Evolutionary conservation across 2,329 filamentous ascomycete species (phyloP).

Genomic region (Thielaviopsis ethacetica): DNA sequence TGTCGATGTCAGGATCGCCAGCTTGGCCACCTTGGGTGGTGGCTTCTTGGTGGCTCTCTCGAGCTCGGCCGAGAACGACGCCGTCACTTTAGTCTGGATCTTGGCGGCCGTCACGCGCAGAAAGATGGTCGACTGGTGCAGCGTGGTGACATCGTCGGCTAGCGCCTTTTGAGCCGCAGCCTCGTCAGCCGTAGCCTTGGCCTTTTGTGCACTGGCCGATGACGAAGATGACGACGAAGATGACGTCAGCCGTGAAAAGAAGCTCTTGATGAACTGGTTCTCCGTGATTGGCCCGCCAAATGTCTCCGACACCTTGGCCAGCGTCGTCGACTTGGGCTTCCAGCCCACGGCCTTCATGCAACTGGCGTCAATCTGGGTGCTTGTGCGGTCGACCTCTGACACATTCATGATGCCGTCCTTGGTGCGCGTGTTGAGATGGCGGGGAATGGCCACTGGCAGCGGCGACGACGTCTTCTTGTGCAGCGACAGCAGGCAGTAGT

Average conservation of each 20-base stretch:
- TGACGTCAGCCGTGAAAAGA: conserved; percentile 60
- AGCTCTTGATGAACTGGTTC: conserved; percentile 52
- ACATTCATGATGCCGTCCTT: conserved; percentile 83
- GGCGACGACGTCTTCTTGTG: conserved; percentile 76
- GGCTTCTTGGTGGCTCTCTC: conserved; percentile 95
- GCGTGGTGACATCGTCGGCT: conserved; percentile 53
- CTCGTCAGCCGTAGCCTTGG: conserved; percentile 39
- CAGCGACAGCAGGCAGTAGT: conserved; percentile 63
- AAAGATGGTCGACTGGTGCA: conserved; percentile 67
- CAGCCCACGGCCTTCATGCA: conserved; percentile 82
- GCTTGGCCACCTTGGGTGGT: conserved; percentile 70
- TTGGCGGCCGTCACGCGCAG: conserved; percentile 73
- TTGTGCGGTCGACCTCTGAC: conserved; percentile 61
- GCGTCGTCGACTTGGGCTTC: conserved; percentile 40
- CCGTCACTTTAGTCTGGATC: conserved; percentile 58
- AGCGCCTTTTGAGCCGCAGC: conserved; percentile 47
- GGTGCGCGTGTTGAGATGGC: conserved; percentile 65
- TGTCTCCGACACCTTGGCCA: conserved; percentile 28
- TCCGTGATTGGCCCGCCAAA: conserved; percentile 34
- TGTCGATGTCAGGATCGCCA: conserved; percentile 80
- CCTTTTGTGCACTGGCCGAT: conserved; percentile 21
- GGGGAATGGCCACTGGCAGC: conserved; percentile 53
- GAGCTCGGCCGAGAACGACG: conserved; percentile 64
- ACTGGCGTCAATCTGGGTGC: conserved; percentile 77
- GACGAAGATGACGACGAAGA: conserved; percentile 32